Conservation (phyloP, 768 basidiomycete species). For the Mycena belliarum region DNA sequence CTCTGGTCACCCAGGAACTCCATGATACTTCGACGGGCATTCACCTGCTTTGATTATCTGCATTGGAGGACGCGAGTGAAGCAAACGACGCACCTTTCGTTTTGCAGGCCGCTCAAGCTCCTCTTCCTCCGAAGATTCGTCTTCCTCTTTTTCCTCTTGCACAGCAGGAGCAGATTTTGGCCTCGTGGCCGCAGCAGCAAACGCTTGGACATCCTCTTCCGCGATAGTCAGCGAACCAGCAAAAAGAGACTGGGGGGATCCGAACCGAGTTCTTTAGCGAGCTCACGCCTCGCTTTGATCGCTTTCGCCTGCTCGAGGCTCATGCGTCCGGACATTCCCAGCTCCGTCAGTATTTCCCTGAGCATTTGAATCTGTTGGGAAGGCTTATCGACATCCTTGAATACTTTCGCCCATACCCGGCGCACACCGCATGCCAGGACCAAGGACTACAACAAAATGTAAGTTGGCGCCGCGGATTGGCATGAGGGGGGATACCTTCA, state of each 20-base stretch:
- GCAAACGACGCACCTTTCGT: slow-evolving; percentile 40
- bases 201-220: slow-evolving; percentile 75
- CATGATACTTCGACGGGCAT: slow-evolving; percentile 61
- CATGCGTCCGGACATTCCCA: slow-evolving; percentile 80
- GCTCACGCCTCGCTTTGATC: slow-evolving; percentile 72
- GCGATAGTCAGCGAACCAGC: not conserved
- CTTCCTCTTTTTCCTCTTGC: slow-evolving; percentile 28
- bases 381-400: slow-evolving; percentile 56
- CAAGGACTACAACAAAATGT: slow-evolving; percentile 46
- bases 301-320: slow-evolving; percentile 80
- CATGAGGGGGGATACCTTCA: slow-evolving; percentile 54
- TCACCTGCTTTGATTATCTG: slow-evolving; percentile 30
- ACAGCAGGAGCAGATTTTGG: slow-evolving; percentile 28
- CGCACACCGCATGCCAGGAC: slow-evolving; percentile 77
- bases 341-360: slow-evolving; percentile 60
- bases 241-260: slow-evolving; percentile 9
- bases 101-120: slow-evolving; percentile 33
- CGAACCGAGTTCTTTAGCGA: slow-evolving; percentile 77
- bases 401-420: slow-evolving; percentile 76
- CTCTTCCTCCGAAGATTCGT: slow-evolving; percentile 37
- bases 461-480: not conserved
- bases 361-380: slow-evolving; percentile 67
- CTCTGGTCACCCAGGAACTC: slow-evolving; percentile 76
- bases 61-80: not conserved
- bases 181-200: slow-evolving; percentile 50